A percentile compares a stretch with the other conserved stretches of the same genome.
Evolutionary conservation across 768 basidiomycete species (phyloP).

Genomic region (Mycena venus): DNA sequence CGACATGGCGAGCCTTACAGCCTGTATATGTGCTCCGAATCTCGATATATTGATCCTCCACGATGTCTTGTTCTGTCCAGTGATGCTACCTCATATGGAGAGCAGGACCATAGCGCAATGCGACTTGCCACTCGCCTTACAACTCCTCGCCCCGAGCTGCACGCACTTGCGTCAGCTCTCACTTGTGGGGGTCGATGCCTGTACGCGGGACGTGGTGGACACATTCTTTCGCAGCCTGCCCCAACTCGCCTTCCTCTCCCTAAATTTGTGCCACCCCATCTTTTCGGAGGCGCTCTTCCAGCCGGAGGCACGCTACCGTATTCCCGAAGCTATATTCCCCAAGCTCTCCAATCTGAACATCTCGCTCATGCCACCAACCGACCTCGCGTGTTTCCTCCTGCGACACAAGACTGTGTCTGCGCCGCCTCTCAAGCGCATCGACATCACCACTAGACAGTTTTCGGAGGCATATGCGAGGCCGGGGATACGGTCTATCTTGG

Average conservation of each 20-base stretch:
- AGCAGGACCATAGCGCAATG: background rate
- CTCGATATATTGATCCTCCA: background rate
- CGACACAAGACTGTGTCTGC: background rate
- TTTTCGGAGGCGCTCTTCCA: slow-evolving; percentile 11
- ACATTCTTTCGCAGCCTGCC: background rate
- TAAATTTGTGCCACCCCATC: background rate
- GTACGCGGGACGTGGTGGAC: background rate
- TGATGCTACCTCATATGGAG: background rate
- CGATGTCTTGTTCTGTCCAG: background rate
- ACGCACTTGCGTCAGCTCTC: background rate
- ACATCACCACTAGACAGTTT: background rate
- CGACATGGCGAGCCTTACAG: background rate
- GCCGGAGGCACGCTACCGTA: slow-evolving; percentile 2
- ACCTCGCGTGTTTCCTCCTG: background rate
- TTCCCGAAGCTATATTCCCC: background rate
- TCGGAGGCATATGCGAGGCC: background rate
- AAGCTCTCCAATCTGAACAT: background rate
- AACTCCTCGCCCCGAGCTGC: slow-evolving; percentile 7
- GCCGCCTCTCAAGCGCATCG: background rate
- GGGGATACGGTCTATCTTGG: background rate
- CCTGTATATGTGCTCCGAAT: background rate
- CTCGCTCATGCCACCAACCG: background rate
- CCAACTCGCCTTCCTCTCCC: background rate
- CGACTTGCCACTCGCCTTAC: background rate
- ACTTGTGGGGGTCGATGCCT: background rate